Evolutionary conservation across 345 rosid species (phyloP).

Genomic region (Ceriops tagal): DNA sequence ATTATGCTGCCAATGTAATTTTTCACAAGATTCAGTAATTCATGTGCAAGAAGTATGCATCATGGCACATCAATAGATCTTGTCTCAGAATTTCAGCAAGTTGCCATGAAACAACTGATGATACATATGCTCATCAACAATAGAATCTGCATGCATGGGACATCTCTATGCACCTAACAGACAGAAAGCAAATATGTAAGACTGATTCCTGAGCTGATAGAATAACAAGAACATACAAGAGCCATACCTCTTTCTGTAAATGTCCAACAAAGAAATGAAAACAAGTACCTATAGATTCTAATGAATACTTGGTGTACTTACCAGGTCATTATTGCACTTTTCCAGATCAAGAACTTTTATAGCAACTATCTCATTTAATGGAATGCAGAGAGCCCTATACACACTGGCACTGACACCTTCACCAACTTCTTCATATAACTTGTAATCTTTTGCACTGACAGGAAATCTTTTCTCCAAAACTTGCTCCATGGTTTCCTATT

Average conservation of each 20-base stretch:
- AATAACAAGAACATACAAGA: neutral
- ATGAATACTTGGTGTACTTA: constrained; percentile 27
- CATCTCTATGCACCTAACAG: neutral
- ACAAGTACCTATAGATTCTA: constrained; percentile 6
- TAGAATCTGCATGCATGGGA: neutral
- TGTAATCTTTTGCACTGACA: constrained; percentile 70
- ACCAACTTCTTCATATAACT: constrained; percentile 85
- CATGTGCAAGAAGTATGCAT: neutral
- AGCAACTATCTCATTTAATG: constrained; percentile 81
- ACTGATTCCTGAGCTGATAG: neutral
- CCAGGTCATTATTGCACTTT: constrained; percentile 93
- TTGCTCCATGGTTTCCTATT: constrained; percentile 50
- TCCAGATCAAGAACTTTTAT: constrained; percentile 96
- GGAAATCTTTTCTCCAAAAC: constrained; percentile 67
- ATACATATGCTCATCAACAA: neutral
- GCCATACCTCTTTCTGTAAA: neutral
- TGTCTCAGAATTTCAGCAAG: neutral
- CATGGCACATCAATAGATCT: neutral
- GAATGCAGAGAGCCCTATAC: constrained; percentile 83
- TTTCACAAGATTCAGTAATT: neutral
- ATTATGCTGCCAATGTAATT: neutral
- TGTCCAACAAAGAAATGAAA: constrained; percentile 3
- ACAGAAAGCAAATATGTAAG: too few species aligned
- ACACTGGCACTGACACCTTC: constrained; percentile 97
- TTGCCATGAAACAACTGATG: neutral